phyloP scores from a whole-genome alignment of 169 alveolate species.

The Blepharisma undulans region DNA sequence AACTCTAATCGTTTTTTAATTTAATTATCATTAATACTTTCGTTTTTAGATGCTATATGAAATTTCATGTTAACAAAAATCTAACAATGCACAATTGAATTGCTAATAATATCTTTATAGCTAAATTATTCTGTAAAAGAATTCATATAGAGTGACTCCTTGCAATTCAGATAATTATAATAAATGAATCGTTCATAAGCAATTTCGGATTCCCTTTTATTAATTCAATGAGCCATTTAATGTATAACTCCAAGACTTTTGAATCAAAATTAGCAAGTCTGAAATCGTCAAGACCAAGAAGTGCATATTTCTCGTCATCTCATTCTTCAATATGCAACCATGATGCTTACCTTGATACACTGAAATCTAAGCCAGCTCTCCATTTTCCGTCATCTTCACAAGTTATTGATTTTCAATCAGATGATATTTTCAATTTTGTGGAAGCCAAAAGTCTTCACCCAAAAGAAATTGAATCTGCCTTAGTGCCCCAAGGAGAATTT shows the following conservation, averaged over 20 bases:
- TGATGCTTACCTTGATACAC: neutral
- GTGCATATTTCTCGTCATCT: neutral
- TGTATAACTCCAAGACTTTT: neutral
- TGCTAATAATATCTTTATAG: no score
- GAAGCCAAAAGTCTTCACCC: slow-evolving; percentile 14
- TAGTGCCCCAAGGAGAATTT: neutral
- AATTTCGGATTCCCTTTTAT: neutral
- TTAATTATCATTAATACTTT: no score
- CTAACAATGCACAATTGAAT: no score
- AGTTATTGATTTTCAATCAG: neutral
- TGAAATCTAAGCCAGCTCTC: neutral
- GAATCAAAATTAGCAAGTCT: neutral
- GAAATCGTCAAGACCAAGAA: neutral
- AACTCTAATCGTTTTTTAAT: no score
- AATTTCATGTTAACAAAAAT: no score
- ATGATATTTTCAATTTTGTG: neutral
- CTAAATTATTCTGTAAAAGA: no score
- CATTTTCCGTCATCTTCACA: neutral
- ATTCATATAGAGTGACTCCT: no score
- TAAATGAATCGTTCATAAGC: neutral
- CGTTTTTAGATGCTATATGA: no score
- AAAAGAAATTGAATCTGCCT: neutral
- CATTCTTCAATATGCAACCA: neutral
- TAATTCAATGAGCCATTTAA: neutral
- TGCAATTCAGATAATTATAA: neutral